These are phyloP conservation scores for Xylaria cubensis DNA, from an alignment of 495 filamentous ascomycete genomes.

Conservation along the genomic window DNA sequence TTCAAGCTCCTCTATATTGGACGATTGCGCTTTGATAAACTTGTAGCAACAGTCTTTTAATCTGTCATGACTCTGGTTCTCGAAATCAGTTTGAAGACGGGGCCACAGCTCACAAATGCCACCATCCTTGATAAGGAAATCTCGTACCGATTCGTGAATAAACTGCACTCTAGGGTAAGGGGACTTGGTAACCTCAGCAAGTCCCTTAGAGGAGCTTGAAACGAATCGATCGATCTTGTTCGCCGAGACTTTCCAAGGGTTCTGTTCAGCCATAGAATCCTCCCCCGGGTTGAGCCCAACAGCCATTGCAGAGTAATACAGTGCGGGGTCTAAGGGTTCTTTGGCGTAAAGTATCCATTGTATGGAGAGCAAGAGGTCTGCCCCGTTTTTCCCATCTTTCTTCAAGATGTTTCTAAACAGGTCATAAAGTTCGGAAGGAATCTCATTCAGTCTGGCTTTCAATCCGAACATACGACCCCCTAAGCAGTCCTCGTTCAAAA, in stretches of 20 bases:
- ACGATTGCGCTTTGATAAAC: slow-evolving; percentile 24
- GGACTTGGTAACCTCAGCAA: slow-evolving; percentile 45
- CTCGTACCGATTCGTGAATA: slow-evolving; percentile 57
- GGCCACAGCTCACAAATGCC: slow-evolving; percentile 48
- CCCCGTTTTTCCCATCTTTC: slow-evolving; percentile 34
- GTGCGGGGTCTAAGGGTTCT: slow-evolving; percentile 36
- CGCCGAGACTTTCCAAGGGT: slow-evolving; percentile 14
- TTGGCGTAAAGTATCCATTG: slow-evolving; percentile 49
- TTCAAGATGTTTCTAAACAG: slow-evolving; percentile 48
- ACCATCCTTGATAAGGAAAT: slow-evolving; percentile 50
- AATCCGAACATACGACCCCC: slow-evolving; percentile 37
- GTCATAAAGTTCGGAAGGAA: slow-evolving; percentile 43
- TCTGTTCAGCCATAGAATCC: background rate
- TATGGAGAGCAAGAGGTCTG: slow-evolving; percentile 42
- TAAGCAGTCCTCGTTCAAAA: slow-evolving; percentile 45
- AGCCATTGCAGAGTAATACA: slow-evolving; percentile 46
- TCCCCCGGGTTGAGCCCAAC: slow-evolving; percentile 14
- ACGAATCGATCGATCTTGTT: slow-evolving; percentile 39
- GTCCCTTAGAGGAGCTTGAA: slow-evolving; percentile 50
- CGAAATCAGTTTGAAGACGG: slow-evolving; percentile 34
- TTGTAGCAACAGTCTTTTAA: slow-evolving; percentile 46
- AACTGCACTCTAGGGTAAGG: slow-evolving; percentile 47
- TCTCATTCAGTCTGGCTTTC: slow-evolving; percentile 35
- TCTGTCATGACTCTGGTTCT: slow-evolving; percentile 42
- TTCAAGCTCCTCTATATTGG: slow-evolving; percentile 17